Evolutionary conservation across 495 filamentous ascomycete genomes (phyloP).

Genomic region (Xylaria cubensis): DNA sequence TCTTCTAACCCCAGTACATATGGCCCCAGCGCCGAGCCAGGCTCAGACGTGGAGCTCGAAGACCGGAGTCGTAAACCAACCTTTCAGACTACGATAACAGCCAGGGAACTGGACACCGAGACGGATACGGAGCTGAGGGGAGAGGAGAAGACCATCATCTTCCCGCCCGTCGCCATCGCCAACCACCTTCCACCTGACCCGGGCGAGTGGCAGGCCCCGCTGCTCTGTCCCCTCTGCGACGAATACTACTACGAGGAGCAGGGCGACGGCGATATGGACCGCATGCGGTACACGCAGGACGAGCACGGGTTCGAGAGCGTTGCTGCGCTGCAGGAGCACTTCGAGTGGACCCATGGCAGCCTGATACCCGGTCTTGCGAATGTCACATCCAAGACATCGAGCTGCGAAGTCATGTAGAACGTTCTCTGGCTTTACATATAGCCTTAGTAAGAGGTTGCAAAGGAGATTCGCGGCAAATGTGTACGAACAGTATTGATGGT

Average conservation of each 20-base stretch:
- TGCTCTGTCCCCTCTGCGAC: conserved; percentile 56
- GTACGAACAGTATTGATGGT: conserved; percentile 4
- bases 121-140: conserved; percentile 21
- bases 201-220: conserved; percentile 50
- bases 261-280: conserved; percentile 51
- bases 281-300: conserved; percentile 47
- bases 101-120: conserved; percentile 2
- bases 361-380: conserved; percentile 33
- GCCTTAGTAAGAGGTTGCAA: neutral
- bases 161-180: conserved; percentile 55
- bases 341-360: conserved; percentile 55
- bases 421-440: neutral
- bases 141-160: conserved; percentile 51
- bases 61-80: conserved; percentile 22
- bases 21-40: neutral
- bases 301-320: conserved; percentile 51
- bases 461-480: neutral
- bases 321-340: conserved; percentile 50
- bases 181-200: conserved; percentile 53
- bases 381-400: conserved; percentile 27
- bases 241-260: conserved; percentile 55
- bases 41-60: conserved; percentile 23
- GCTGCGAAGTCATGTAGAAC: conserved; percentile 49
- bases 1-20: neutral
- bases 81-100: conserved; percentile 30